Evolutionary conservation across 129 eudicot genomes (phyloP).

Genomic region (Deinandra increscens): DNA sequence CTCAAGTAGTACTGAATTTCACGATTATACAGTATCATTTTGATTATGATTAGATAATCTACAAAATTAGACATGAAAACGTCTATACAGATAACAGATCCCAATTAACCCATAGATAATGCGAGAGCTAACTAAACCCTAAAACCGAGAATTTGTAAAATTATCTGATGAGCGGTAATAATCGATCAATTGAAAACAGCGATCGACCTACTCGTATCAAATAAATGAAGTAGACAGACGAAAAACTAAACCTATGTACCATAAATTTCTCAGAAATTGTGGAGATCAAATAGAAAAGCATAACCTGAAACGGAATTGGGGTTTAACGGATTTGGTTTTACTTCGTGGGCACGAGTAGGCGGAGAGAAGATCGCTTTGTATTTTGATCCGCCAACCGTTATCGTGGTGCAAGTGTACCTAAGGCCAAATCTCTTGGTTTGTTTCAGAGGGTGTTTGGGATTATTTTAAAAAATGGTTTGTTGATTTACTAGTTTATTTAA

Average conservation of each 20-base stretch:
- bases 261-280: background rate
- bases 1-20: too few species aligned
- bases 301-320: slow-evolving; percentile 25
- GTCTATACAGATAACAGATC: background rate
- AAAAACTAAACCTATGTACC: slow-evolving; percentile 8
- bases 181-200: slow-evolving; percentile 16
- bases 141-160: background rate
- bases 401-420: too few species aligned
- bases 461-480: too few species aligned
- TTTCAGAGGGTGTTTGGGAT: too few species aligned
- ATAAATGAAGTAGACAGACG: background rate
- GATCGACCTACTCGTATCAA: slow-evolving; percentile 18
- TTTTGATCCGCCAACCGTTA: too few species aligned
- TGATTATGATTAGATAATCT: background rate
- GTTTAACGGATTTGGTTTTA: slow-evolving; percentile 16
- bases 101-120: slow-evolving; percentile 19
- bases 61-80: too few species aligned
- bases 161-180: slow-evolving; percentile 4
- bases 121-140: slow-evolving; percentile 20
- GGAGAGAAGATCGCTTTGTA: slow-evolving; percentile 3
- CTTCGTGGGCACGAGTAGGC: slow-evolving; percentile 24
- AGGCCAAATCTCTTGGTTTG: too few species aligned
- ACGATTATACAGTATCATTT: background rate
- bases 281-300: background rate
- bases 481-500: too few species aligned